Evolutionary conservation across 768 basidiomycete genomes (phyloP), one percentile per base, ranked within the genome.

Genomic region (Cyclocybe cylindracea): DNA sequence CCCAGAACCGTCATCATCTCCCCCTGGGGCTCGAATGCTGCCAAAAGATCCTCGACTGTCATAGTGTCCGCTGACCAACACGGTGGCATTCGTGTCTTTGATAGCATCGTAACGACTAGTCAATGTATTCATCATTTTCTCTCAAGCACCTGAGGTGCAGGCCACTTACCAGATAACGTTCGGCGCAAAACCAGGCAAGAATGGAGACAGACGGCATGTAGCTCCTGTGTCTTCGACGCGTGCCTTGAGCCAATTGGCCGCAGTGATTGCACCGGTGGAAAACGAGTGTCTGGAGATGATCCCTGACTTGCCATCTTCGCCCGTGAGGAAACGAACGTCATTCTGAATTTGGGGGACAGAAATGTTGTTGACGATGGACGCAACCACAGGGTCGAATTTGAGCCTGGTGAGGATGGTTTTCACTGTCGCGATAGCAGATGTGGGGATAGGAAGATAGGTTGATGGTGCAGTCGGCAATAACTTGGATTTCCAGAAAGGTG

Each of bases 11-110:
- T 82, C 78, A 46, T 81, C 80, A 48, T 82, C 69, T 38, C 62
- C 83, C 44, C 74, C 81, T 19, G 78, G 88, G 34, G 82, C 87
- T 33, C 86, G 78, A 10, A 76, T 77, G 55, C 74, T 83, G 9
- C 94, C 94, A 64, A 93, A 96, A 0, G 89, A 89, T 13, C 94
- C 94, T 35, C 94, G 86, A 40, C 89, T 91, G 64, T 97, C 93
- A 63, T 95, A 97, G 66, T 96, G 94, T 2, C 86, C 91, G 50
- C 87, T 87, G 46, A 96, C 72, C 43, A 97, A 74, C 39, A 94
- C 82, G 1, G 77, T 85, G 24, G 84, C 77, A 34, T 75, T 83
- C 2, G 84, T 84, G 35, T 85, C 73, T 39, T 71, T 72, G n/a
- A 72, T 69, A 6, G 82, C 67, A 2, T 73, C 48, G 59, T 90